Percentiles rank a stretch among this genome's conserved stretches.
Conservation (phyloP, 495 filamentous ascomycete genomes). For the Rostrohypoxylon terebratum region DNA sequence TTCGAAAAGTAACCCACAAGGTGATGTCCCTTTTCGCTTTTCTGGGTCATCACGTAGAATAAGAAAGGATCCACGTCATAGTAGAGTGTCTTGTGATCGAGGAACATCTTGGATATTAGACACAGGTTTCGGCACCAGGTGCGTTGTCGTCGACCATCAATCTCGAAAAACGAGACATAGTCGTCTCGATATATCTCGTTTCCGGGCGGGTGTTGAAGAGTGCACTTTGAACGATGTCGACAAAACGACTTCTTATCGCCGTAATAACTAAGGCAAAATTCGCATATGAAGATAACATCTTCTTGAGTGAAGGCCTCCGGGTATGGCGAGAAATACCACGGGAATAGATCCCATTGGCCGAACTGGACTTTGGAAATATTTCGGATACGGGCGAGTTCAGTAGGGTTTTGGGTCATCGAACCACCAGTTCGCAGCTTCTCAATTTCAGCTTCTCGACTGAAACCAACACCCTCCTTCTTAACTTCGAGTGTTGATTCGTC, state of each 20-base stretch:
- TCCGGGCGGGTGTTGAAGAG: conserved; percentile 89
- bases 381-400: conserved; percentile 94
- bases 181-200: conserved; percentile 99
- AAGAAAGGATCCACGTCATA: conserved; percentile 99
- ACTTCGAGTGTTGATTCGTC: conserved; percentile 56
- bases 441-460: conserved; percentile 91
- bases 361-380: conserved; percentile 94
- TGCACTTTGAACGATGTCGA: conserved; percentile 91
- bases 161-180: conserved; percentile 95
- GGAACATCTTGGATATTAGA: conserved; percentile 92
- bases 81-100: conserved; percentile 99
- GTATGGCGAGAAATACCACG: conserved; percentile 99
- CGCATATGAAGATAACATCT: conserved; percentile 94
- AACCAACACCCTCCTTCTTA: conserved; percentile 59
- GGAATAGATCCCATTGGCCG: conserved; percentile 89
- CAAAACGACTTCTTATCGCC: conserved; percentile 80
- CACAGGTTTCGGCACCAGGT: conserved; percentile 98
- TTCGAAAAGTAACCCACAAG: conserved; percentile 98
- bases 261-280: conserved; percentile 95
- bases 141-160: conserved; percentile 93
- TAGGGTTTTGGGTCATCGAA: conserved; percentile 98
- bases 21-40: conserved; percentile 88
- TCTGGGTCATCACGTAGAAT: conserved; percentile 96
- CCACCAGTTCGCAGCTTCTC: conserved; percentile 92
- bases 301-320: conserved; percentile 86